Conservation (phyloP, 2,329 filamentous ascomycete species). For the Fusarium sp. region DNA sequence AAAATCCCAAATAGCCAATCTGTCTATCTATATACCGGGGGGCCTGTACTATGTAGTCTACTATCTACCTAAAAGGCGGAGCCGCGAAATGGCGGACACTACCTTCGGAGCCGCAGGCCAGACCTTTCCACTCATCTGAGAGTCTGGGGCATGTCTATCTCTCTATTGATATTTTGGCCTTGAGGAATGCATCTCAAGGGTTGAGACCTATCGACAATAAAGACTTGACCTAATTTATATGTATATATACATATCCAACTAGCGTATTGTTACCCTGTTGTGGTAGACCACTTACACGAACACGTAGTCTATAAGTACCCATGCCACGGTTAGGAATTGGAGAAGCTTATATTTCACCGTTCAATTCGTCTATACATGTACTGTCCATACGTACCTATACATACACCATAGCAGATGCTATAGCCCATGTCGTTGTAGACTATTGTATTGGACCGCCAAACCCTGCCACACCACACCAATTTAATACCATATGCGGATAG, state of each 20-base stretch:
- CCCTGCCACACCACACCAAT: no score
- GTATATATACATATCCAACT: no score
- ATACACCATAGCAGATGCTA: background rate
- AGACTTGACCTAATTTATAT: background rate
- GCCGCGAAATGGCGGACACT: slow-evolving; percentile 41
- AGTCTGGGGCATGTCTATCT: slow-evolving; percentile 23
- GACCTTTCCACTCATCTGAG: slow-evolving; percentile 32
- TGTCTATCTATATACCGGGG: no score
- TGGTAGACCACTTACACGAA: background rate
- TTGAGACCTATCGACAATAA: no score
- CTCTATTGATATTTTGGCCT: background rate
- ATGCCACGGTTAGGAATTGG: slow-evolving; percentile 1
- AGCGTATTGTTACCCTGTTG: background rate
- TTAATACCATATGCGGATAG: no score
- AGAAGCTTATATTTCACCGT: slow-evolving; percentile 10
- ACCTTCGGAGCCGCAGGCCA: slow-evolving; percentile 40
- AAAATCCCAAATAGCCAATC: background rate
- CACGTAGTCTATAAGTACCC: no score
- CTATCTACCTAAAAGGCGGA: slow-evolving; percentile 42
- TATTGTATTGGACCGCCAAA: no score
- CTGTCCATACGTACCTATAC: background rate
- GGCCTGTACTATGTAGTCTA: no score
- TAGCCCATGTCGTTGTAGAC: slow-evolving; percentile 13
- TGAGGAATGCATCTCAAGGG: background rate
- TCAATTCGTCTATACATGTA: no score